These are phyloP conservation scores for Pterula multifida DNA, from an alignment of 1,284 basidiomycete species.

Conservation along the genomic window DNA sequence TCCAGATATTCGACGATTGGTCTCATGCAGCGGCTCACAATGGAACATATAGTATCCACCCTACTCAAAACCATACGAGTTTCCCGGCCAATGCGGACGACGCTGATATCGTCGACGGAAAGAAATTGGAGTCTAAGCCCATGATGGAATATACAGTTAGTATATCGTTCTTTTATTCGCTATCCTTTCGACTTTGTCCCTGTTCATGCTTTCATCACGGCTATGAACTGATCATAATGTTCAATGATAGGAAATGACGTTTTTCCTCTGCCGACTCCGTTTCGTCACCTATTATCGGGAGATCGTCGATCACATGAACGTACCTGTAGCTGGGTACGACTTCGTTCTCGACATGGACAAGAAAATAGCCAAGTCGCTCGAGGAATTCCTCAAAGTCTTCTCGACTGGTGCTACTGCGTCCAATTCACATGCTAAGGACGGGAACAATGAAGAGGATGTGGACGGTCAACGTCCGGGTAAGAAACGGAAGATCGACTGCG, in stretches of 20 bases:
- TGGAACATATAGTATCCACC: constrained; percentile 15
- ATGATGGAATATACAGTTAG: constrained; percentile 10
- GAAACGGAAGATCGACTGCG: background rate
- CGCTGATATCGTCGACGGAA: constrained; percentile 12
- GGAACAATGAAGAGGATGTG: background rate
- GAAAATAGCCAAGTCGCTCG: constrained; percentile 9
- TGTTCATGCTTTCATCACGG: background rate
- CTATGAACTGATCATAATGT: too few species aligned
- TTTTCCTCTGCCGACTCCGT: constrained; percentile 12
- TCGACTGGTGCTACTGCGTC: background rate
- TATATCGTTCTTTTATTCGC: background rate
- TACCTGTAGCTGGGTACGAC: constrained; percentile 11
- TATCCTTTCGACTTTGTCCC: background rate
- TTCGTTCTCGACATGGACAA: constrained; percentile 15
- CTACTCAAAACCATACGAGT: constrained; percentile 15
- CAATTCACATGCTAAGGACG: background rate
- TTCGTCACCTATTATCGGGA: constrained; percentile 14
- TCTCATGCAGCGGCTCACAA: constrained; percentile 16
- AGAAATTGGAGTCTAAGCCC: constrained; percentile 5
- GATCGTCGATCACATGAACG: constrained; percentile 15
- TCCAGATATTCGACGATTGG: constrained; percentile 17
- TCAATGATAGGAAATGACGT: constrained; percentile 13
- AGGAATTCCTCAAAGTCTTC: constrained; percentile 9
- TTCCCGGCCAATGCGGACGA: constrained; percentile 15
- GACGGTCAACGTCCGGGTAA: background rate